phyloP scores from a whole-genome alignment of 108 stramenopile species.

The Cyclotella kingstonii region DNA sequence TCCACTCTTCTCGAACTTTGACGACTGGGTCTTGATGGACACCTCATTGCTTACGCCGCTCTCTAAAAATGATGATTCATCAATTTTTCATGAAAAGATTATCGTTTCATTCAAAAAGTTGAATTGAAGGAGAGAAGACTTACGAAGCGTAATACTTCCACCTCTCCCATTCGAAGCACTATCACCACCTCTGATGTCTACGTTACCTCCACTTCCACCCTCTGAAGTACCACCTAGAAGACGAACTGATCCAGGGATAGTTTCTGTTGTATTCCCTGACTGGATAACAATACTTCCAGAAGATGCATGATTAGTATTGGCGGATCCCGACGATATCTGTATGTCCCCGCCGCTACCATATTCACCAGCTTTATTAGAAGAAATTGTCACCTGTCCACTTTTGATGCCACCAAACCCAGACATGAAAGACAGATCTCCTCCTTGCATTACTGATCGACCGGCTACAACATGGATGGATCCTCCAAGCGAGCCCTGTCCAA shows the following conservation, averaged over 20 bases:
- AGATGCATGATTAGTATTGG: neutral
- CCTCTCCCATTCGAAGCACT: constrained; percentile 18
- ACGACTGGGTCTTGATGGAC: constrained; percentile 16
- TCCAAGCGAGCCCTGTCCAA: constrained; percentile 7
- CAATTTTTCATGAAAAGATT: neutral
- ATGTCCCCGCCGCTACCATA: constrained; percentile 6
- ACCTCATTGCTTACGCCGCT: constrained; percentile 22
- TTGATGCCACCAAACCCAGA: constrained; percentile 14
- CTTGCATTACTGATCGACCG: neutral
- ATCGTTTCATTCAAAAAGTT: neutral
- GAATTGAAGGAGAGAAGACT: neutral
- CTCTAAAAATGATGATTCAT: too few relatives aligned
- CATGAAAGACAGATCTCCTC: constrained; percentile 10
- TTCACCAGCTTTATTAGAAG: neutral
- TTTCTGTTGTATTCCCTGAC: constrained; percentile 15
- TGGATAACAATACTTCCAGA: constrained; percentile 13
- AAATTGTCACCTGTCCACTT: constrained; percentile 12
- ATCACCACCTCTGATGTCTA: constrained; percentile 15
- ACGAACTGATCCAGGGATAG: constrained; percentile 10
- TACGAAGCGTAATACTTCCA: constrained; percentile 19
- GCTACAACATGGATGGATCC: constrained; percentile 20
- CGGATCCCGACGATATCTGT: constrained; percentile 5
- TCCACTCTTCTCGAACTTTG: constrained; percentile 12
- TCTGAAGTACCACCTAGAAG: constrained; percentile 14
- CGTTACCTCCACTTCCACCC: constrained; percentile 14